Conservation (phyloP, 106 monocot genomes). For the Platanthera guangdongensis region DNA sequence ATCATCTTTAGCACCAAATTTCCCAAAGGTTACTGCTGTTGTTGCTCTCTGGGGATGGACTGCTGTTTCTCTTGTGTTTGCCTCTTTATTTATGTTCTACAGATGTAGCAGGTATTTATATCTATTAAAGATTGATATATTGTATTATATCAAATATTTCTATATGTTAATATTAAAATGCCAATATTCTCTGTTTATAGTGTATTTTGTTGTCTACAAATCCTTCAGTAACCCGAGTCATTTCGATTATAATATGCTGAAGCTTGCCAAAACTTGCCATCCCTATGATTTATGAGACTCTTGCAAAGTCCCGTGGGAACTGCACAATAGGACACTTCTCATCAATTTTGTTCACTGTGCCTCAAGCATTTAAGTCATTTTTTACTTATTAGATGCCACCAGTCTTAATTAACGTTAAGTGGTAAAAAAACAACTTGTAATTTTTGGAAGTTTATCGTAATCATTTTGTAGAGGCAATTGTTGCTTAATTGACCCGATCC, state of each 20-base stretch:
- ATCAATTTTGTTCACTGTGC: not conserved
- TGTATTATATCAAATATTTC: not conserved
- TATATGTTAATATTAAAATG: not conserved
- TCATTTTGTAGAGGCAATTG: too few species aligned
- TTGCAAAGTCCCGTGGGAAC: not conserved
- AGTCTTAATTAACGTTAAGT: too few species aligned
- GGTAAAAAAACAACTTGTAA: too few species aligned
- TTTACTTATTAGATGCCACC: too few species aligned
- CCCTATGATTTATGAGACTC: not conserved
- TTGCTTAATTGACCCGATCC: too few species aligned
- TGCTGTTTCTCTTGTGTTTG: conserved; percentile 61
- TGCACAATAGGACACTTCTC: not conserved
- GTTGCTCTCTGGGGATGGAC: conserved; percentile 82
- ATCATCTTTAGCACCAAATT: conserved; percentile 49
- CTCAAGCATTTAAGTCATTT: too few species aligned
- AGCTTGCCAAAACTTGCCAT: not conserved
- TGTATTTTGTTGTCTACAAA: not conserved
- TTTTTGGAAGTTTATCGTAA: too few species aligned
- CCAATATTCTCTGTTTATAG: not conserved
- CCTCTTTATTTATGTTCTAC: conserved; percentile 67
- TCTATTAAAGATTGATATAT: not conserved
- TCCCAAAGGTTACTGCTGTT: conserved; percentile 67
- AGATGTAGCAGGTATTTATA: conserved; percentile 78
- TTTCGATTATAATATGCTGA: not conserved
- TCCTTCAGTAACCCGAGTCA: not conserved